Evolutionary conservation across 1,139 yeast species (phyloP).

Genomic region (Debaryomyces sp.): DNA sequence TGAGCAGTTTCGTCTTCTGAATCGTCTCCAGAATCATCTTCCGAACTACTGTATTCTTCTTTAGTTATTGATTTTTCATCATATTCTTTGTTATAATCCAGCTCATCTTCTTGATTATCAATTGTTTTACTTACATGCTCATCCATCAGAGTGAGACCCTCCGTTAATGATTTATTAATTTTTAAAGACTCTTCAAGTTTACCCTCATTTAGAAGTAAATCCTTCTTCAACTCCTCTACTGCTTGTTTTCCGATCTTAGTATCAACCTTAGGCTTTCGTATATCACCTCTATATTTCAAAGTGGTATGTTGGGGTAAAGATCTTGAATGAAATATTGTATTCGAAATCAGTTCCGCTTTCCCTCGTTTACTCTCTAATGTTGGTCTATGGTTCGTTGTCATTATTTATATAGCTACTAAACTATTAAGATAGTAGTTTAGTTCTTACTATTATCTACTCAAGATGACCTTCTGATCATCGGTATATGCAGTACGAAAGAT

Average conservation of each 20-base stretch:
- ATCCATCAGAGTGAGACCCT: not conserved
- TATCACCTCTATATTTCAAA: constrained; percentile 59
- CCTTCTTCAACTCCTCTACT: constrained; percentile 29
- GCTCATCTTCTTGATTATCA: not conserved
- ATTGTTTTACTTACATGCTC: constrained; percentile 1
- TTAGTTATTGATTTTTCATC: not conserved
- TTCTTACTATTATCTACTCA: not conserved
- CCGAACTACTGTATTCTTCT: constrained; percentile 6
- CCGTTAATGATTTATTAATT: not conserved
- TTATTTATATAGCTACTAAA: constrained; percentile 21
- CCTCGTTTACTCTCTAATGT: constrained; percentile 88
- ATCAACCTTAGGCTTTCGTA: constrained; percentile 25
- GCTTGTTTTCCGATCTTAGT: constrained; percentile 21
- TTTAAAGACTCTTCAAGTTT: not conserved
- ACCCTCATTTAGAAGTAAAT: constrained; percentile 14
- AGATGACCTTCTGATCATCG: not conserved
- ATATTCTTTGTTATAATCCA: not conserved
- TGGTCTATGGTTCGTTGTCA: constrained; percentile 92
- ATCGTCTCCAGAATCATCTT: constrained; percentile 15
- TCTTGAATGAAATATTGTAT: constrained; percentile 65
- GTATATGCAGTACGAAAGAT: not conserved
- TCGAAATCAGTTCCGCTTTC: constrained; percentile 42
- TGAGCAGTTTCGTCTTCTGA: constrained; percentile 37
- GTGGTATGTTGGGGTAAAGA: constrained; percentile 69
- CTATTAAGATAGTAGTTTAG: not conserved